Conservation (phyloP, 202 grass and related monocot genomes). For the Carex sylvatica region DNA sequence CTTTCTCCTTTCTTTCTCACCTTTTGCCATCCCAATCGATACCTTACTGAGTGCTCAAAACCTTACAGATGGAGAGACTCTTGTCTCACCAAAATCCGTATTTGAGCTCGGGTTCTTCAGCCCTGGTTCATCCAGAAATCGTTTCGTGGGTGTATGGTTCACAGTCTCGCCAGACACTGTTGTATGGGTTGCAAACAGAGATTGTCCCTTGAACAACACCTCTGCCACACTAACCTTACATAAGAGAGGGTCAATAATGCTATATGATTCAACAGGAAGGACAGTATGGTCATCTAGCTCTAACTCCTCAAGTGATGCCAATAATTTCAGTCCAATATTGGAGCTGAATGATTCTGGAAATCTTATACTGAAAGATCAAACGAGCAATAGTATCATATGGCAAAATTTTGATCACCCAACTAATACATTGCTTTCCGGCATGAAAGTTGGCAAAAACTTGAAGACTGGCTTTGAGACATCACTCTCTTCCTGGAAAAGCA, state of each 20-base stretch:
- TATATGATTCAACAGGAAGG: constrained; percentile 30
- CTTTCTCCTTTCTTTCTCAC: background rate
- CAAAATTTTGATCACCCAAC: constrained; percentile 67
- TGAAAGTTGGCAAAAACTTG: constrained; percentile 33
- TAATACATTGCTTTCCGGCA: constrained; percentile 47
- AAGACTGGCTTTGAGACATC: constrained; percentile 25
- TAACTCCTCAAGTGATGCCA: background rate
- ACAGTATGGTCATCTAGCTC: constrained; percentile 32
- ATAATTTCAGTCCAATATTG: background rate
- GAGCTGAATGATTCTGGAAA: constrained; percentile 52
- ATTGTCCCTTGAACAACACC: constrained; percentile 29
- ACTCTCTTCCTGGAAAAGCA: constrained; percentile 41
- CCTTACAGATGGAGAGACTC: constrained; percentile 25
- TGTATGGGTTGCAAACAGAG: constrained; percentile 60
- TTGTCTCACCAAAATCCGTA: constrained; percentile 30
- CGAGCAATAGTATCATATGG: constrained; percentile 27
- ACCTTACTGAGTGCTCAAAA: background rate
- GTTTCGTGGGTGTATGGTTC: constrained; percentile 56
- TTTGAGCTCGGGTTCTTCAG: constrained; percentile 59
- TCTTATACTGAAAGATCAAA: constrained; percentile 39
- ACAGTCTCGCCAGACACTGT: constrained; percentile 32
- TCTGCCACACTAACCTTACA: constrained; percentile 14
- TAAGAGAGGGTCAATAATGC: constrained; percentile 26
- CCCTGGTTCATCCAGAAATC: constrained; percentile 19
- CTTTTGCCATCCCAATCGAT: background rate